These are phyloP conservation scores for Pseudoturritis turrita DNA, from an alignment of 345 rosid species.

Conservation along the genomic window DNA sequence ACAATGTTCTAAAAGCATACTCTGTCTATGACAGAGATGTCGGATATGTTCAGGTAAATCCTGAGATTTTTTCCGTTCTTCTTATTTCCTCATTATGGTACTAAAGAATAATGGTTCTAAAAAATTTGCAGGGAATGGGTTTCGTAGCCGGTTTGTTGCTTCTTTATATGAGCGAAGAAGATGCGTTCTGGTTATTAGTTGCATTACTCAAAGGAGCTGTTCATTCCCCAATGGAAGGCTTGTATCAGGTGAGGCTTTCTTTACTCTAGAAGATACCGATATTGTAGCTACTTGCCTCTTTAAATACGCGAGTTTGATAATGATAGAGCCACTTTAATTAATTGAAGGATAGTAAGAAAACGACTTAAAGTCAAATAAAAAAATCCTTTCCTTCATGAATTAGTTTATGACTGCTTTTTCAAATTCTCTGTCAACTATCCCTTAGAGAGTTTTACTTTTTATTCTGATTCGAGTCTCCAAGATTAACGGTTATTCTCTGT, in stretches of 20 bases:
- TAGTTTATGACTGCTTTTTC: constrained; percentile 14
- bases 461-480: not conserved
- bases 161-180: constrained; percentile 98
- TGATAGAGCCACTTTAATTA: not conserved
- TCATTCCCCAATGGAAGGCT: constrained; percentile 97
- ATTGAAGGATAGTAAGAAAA: constrained; percentile 8
- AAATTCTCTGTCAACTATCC: constrained; percentile 2
- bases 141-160: constrained; percentile 87
- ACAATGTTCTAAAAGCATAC: constrained; percentile 95
- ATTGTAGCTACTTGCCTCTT: constrained; percentile 25
- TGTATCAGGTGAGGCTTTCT: constrained; percentile 60
- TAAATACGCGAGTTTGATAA: constrained; percentile 7
- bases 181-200: constrained; percentile 95
- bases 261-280: not conserved
- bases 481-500: not conserved
- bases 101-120: not conserved
- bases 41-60: constrained; percentile 91
- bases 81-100: constrained; percentile 7
- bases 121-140: constrained; percentile 80
- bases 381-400: constrained; percentile 21
- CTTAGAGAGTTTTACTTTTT: not conserved
- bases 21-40: constrained; percentile 94
- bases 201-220: constrained; percentile 96
- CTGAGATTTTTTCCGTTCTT: not conserved
- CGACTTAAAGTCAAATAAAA: constrained; percentile 10